Conservation (phyloP, 169 alveolate species). For the Plasmodium gonderi region DNA sequence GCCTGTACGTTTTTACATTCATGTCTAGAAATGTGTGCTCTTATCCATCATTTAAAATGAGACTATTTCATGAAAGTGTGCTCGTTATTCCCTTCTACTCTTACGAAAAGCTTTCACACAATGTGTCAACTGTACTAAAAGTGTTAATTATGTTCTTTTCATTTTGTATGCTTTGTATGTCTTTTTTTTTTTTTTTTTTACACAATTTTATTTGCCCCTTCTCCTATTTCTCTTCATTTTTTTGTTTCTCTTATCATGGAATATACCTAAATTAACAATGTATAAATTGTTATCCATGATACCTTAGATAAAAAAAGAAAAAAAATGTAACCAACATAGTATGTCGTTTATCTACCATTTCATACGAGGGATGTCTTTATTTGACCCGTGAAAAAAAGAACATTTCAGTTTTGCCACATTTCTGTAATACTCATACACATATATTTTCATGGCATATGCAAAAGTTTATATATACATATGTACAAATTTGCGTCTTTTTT, state of each 20-base stretch:
- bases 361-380: not conserved
- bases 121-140: not conserved
- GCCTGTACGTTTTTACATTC: no score
- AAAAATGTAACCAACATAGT: constrained; percentile 1
- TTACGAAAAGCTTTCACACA: not conserved
- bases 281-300: constrained; percentile 63
- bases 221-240: not conserved
- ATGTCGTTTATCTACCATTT: not conserved
- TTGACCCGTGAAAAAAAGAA: not conserved
- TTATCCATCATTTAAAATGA: no score
- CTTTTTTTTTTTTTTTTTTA: constrained; percentile 4
- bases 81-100: no score
- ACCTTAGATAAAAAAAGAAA: constrained; percentile 44
- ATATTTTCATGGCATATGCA: not conserved
- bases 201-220: not conserved
- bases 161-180: not conserved
- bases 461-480: not conserved
- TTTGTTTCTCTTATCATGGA: not conserved
- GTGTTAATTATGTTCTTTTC: not conserved
- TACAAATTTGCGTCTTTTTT: not conserved
- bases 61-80: no score
- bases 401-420: not conserved
- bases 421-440: not conserved
- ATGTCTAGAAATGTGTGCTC: no score
- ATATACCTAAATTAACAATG: constrained; percentile 14